Evolutionary conservation across 1,284 basidiomycete genomes (phyloP), one percentile per base, ranked within the genome.

Genomic region (Exsudoporus floridanus): DNA sequence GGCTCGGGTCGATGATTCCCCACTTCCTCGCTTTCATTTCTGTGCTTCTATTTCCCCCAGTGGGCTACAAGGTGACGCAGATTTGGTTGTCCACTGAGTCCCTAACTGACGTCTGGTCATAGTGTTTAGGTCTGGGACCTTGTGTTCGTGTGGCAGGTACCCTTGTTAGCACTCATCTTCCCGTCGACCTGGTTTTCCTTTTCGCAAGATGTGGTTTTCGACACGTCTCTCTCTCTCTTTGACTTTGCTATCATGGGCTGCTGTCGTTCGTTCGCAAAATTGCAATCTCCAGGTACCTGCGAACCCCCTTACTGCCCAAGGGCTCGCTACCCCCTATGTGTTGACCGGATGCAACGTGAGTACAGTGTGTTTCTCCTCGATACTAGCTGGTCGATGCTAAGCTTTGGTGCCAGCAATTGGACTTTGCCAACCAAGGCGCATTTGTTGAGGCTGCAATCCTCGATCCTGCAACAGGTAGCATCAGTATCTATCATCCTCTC

Each of bases 261-360:
- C 43, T 25, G 33, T 54, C 12, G 61, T 55, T 38, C 50, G 49
- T 30, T 64, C 65, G 28, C 65, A 67, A 31, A 38, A 64, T 45
- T 63, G 62, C 39, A 55, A 52, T 27, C 16, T 63, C 33, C 50
- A 61, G 33, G 49, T 63, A 3, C 65, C 63, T 34, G 19, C 40
- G 4, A 49, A 60, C 36, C 59, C 65, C 14, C 60, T 64, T 21
- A 66, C 59, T 18, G 61, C 65, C 14, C 30, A 63, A 35, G 62
- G 62, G 23, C 62, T 64, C 18, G 61, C 62, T 2, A 63, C 62
- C 2, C 65, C 62, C 7, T 64, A 66, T 10, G 39, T 57, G 9
- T 38, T 68, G 49, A 66, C 63, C 1, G 65, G 65, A 47, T 64
- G 62, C 38, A 67, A 64, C 23, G 65, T 64, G 30, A 50, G 63